A percentile compares a stretch with the other conserved stretches of the same genome.
These are phyloP conservation scores for Uncinocarpus reesii DNA, from an alignment of 2,329 filamentous ascomycete species.

Conservation along the genomic window DNA sequence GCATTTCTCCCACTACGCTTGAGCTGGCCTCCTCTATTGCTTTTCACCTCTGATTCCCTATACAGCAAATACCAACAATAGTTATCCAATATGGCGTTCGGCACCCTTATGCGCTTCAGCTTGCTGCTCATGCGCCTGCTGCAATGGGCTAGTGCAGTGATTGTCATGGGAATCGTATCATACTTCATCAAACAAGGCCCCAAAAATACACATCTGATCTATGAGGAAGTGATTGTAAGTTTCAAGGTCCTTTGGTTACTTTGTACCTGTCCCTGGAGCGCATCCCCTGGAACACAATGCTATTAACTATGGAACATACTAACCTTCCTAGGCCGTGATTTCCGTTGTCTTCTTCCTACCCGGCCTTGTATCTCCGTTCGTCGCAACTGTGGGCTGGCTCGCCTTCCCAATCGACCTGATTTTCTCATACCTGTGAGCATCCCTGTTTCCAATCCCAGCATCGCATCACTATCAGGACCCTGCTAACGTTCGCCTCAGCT, in stretches of 20 bases:
- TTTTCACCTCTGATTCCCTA: background rate
- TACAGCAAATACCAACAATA: background rate
- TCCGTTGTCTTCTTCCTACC: slow-evolving; percentile 37
- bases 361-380: slow-evolving; percentile 34
- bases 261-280: background rate
- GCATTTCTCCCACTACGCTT: background rate
- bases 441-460: background rate
- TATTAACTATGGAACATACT: background rate
- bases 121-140: slow-evolving; percentile 19
- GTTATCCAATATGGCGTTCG: background rate
- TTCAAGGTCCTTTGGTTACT: background rate
- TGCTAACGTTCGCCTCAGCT: slow-evolving; percentile 22
- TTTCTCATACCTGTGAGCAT: slow-evolving; percentile 38
- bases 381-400: slow-evolving; percentile 28
- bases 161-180: slow-evolving; percentile 35
- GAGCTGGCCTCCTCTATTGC: background rate
- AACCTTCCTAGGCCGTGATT: slow-evolving; percentile 22
- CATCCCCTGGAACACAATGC: background rate
- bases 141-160: slow-evolving; percentile 33
- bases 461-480: background rate
- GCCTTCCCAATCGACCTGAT: slow-evolving; percentile 35
- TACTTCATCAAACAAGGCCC: slow-evolving; percentile 31
- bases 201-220: slow-evolving; percentile 30
- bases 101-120: slow-evolving; percentile 2
- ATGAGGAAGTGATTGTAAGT: slow-evolving; percentile 34